A percentile compares a stretch with the other conserved stretches of the same genome.
These are phyloP conservation scores for Populus hybrid DNA, from an alignment of 441 rosid species.

Conservation along the genomic window DNA sequence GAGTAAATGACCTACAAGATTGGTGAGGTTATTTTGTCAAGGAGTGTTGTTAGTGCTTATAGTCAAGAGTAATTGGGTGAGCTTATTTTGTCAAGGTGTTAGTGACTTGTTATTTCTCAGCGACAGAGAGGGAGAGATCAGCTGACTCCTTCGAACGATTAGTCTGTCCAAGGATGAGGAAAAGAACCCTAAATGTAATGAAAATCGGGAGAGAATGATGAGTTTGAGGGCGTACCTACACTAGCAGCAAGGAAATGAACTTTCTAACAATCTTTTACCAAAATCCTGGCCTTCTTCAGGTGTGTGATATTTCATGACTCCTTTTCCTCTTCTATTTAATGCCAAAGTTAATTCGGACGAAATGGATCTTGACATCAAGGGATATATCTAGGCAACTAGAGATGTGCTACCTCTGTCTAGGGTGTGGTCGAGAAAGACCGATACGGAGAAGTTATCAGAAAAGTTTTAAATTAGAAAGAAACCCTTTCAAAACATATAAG, in stretches of 20 bases:
- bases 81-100: conserved; percentile 23
- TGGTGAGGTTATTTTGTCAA: conserved; percentile 22
- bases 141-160: not conserved
- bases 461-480: not conserved
- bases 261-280: conserved; percentile 22
- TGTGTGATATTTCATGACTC: conserved; percentile 3
- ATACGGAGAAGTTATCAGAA: not conserved
- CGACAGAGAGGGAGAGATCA: not conserved
- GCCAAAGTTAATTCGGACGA: conserved; percentile 15
- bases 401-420: not conserved
- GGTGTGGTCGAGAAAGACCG: not conserved
- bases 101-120: conserved; percentile 2
- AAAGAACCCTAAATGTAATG: not conserved
- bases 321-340: conserved; percentile 9
- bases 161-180: not conserved
- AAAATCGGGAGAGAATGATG: not conserved
- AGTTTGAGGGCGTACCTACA: conserved; percentile 17
- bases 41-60: conserved; percentile 8
- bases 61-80: conserved; percentile 27
- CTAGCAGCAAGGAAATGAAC: conserved; percentile 13
- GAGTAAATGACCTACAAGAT: not conserved
- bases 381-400: not conserved
- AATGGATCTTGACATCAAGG: conserved; percentile 3
- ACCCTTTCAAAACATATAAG: not conserved
- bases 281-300: conserved; percentile 11